phyloP scores from a whole-genome alignment of 495 filamentous ascomycete genomes.

The Aspergillus hancockii region DNA sequence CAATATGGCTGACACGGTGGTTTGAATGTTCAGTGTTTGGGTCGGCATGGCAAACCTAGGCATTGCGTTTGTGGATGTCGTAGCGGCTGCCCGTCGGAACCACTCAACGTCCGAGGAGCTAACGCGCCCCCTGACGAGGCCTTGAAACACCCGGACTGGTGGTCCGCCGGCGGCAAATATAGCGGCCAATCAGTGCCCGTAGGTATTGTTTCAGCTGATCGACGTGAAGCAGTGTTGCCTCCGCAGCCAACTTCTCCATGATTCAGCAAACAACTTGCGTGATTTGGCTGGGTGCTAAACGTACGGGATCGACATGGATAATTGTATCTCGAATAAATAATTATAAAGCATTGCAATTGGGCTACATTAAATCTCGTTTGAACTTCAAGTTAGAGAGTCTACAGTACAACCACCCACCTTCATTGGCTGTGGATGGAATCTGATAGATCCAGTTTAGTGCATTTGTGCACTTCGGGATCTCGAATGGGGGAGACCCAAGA shows the following conservation, averaged over 20 bases:
- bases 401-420: background rate
- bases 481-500: background rate
- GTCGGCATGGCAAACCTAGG: background rate
- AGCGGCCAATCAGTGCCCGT: conserved; percentile 4
- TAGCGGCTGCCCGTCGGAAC: conserved; percentile 6
- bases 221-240: background rate
- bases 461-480: background rate
- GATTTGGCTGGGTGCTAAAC: no score
- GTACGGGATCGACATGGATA: background rate
- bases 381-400: no score
- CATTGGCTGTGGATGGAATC: background rate
- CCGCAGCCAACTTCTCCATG: background rate
- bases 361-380: no score
- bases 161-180: background rate
- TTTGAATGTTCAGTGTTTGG: conserved; percentile 1
- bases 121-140: background rate
- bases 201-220: conserved; percentile 1
- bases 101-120: background rate
- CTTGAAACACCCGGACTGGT: conserved; percentile 9
- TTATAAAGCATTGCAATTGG: background rate
- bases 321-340: background rate
- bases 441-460: background rate
- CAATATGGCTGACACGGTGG: conserved; percentile 26
- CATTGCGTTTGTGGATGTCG: background rate
- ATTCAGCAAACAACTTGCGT: background rate